A percentile compares a stretch with the other conserved stretches of the same genome.
Conservation (phyloP, 345 rosid species). For the Aquilaria yunnanensis region DNA sequence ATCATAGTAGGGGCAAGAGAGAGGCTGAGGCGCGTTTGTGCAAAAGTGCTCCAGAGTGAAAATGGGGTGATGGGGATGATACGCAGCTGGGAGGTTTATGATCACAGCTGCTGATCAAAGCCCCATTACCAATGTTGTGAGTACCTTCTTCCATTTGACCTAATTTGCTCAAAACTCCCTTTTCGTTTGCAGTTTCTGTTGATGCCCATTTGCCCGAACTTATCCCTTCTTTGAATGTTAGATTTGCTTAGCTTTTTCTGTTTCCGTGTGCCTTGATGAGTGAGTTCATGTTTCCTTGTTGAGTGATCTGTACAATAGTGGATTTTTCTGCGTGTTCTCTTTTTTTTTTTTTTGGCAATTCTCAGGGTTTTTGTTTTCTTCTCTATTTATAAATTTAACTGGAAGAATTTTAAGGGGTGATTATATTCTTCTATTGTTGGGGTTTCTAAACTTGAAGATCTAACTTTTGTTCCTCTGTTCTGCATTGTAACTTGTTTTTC, state of each 20-base stretch:
- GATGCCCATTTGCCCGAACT: constrained; percentile 23
- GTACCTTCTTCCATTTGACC: too few species aligned
- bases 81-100: constrained; percentile 36
- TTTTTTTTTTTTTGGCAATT: neutral
- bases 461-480: constrained; percentile 4
- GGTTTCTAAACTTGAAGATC: constrained; percentile 19
- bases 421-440: too few species aligned
- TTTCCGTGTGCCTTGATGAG: neutral
- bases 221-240: constrained; percentile 11
- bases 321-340: neutral
- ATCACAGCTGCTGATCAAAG: constrained; percentile 36
- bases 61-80: constrained; percentile 42
- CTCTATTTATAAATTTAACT: constrained; percentile 4
- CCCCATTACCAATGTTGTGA: constrained; percentile 2
- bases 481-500: constrained; percentile 7
- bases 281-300: neutral
- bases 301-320: neutral
- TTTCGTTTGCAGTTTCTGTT: constrained; percentile 15
- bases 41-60: constrained; percentile 16
- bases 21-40: neutral
- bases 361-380: neutral
- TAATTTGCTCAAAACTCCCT: neutral
- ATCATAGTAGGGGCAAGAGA: constrained; percentile 10
- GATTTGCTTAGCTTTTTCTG: neutral
- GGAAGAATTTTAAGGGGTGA: too few species aligned